phyloP scores from a whole-genome alignment of 768 basidiomycete genomes.

The Mycena indigotica region DNA sequence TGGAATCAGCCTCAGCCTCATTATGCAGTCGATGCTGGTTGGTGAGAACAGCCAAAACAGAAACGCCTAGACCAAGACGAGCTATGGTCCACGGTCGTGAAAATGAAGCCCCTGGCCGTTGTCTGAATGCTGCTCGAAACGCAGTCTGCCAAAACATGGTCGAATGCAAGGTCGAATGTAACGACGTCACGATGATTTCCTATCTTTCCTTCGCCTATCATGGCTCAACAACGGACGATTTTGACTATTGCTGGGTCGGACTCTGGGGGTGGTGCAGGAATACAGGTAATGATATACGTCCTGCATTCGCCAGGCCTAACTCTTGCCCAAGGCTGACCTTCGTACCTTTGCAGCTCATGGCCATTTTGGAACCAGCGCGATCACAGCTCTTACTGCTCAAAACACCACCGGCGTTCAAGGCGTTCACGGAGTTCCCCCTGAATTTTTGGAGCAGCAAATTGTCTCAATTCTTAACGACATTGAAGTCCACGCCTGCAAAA shows the following conservation, averaged over 20 bases:
- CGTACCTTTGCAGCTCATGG: constrained; percentile 79
- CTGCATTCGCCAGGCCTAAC: background rate
- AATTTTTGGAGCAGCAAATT: constrained; percentile 80
- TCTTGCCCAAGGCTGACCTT: constrained; percentile 67
- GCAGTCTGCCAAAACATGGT: background rate
- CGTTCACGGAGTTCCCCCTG: constrained; percentile 65
- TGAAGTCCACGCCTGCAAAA: constrained; percentile 74
- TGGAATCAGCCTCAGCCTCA: background rate
- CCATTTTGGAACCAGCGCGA: constrained; percentile 78
- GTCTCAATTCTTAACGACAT: constrained; percentile 72
- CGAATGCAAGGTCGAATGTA: background rate
- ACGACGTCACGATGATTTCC: background rate
- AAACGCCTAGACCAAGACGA: background rate
- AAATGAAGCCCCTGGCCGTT: background rate
- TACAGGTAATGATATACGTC: constrained; percentile 58
- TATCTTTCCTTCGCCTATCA: background rate
- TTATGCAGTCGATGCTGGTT: background rate
- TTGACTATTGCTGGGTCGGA: constrained; percentile 84
- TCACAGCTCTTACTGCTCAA: constrained; percentile 89
- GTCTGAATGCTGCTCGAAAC: background rate
- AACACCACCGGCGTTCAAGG: constrained; percentile 84
- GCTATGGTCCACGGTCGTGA: background rate
- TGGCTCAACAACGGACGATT: constrained; percentile 36
- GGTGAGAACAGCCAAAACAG: background rate
- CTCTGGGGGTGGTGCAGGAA: constrained; percentile 84